Base-by-base conservation (phyloP, 106 monocot genomes). In the Platanthera guangdongensis region DNA sequence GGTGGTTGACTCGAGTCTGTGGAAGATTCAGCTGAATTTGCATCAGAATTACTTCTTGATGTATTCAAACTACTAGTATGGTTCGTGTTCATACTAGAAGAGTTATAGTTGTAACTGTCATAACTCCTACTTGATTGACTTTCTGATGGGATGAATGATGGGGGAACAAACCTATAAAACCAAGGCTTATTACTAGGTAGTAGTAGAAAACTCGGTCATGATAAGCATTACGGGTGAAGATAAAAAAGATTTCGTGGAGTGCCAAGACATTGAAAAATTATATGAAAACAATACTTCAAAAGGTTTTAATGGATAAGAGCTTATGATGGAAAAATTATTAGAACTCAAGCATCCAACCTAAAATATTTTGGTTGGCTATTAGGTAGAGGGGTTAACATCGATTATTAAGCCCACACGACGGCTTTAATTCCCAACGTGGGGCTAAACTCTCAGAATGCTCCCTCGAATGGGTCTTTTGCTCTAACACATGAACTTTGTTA, bases 151-250 rank as follows among this genome's bases (percentile, higher is more conserved):
- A 92, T 65, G 16, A 30, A 65, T 32, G 85, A 75, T 54, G 82
- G 87, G 50, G 85, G 87, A 60, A 94, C 85, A 63, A 94, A 86
- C 75, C 89, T 87, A 73, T 97, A 91, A 67, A 83, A 10, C 79
- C 88, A 63, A 81, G 76, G 54, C 68, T 90, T 39, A 97, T 51
- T 83, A 75, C 50, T 80, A 80, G 9, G 77, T 52, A 22, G 63
- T 50, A 8, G 16, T 30, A 28, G 11, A 22, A 65, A 62, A 21
- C 12, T 28, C 78, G 78, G 46, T 59, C 74, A 32, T 10, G 11
- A 30, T 11, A 12, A 65, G 4, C 11, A 30, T 65, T 39, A 39
- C 28, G 32, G 3, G 65, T 32, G 13, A 65, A 65, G 25, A 65
- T 65, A 65, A 65, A 10, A 32, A 4, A 0, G 12, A 30, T 30